Evolutionary conservation across 2,329 filamentous ascomycete species (phyloP).

Genomic region (Beauveria caledonica): DNA sequence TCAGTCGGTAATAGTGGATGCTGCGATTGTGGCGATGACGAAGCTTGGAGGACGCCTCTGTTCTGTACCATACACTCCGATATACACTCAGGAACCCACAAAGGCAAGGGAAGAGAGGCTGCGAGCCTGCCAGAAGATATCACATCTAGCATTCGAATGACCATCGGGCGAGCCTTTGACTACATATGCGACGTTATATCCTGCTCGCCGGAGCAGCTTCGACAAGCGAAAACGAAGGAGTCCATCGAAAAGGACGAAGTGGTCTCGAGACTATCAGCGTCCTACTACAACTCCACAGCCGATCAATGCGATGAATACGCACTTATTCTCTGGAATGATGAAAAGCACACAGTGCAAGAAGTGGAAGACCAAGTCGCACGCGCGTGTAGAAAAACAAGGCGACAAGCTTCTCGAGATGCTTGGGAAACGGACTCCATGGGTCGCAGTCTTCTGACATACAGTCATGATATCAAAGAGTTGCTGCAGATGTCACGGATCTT

Average conservation of each 20-base stretch:
- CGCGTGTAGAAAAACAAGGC: constrained; percentile 67
- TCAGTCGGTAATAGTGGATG: constrained; percentile 90
- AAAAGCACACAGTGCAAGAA: constrained; percentile 93
- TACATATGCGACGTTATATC: constrained; percentile 98
- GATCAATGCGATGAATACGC: constrained; percentile 57
- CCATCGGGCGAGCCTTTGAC: constrained; percentile 76
- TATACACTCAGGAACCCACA: constrained; percentile 36
- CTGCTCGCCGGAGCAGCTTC: constrained; percentile 91
- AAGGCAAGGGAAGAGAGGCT: constrained; percentile 54
- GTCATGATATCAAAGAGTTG: constrained; percentile 61
- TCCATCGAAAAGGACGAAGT: constrained; percentile 76
- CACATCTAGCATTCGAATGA: constrained; percentile 70
- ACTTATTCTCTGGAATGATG: constrained; percentile 91
- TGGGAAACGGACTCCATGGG: constrained; percentile 86
- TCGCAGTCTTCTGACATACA: constrained; percentile 74
- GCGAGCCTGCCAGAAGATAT: constrained; percentile 65
- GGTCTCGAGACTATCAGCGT: constrained; percentile 63
- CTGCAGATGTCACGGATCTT: constrained; percentile 75
- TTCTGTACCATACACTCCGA: constrained; percentile 90
- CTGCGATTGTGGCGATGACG: constrained; percentile 93
- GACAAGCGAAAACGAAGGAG: constrained; percentile 73
- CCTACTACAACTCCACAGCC: constrained; percentile 56
- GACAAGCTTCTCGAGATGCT: constrained; percentile 65
- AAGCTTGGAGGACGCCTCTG: constrained; percentile 84
- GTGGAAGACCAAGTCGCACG: constrained; percentile 84